A percentile compares a stretch with the other conserved stretches of the same genome.
These are phyloP conservation scores for Saccharomycopsis oosterbeekiorum DNA, from an alignment of 805 yeast species.

Conservation along the genomic window DNA sequence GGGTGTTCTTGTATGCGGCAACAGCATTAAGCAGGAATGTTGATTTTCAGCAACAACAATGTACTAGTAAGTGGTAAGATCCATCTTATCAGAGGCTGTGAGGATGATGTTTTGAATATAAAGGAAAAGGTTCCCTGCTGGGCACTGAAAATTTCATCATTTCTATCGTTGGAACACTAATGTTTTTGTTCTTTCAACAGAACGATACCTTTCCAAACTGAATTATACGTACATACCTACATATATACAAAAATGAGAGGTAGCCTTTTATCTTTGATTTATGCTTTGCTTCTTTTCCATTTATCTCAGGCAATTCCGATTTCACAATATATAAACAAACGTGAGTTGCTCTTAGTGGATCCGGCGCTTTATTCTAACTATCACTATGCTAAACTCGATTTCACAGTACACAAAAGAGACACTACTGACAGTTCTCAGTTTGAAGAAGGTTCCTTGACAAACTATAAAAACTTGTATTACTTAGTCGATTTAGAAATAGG, in stretches of 20 bases:
- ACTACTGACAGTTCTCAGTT: not conserved
- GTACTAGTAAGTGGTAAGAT: too few relatives aligned
- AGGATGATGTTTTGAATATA: not conserved
- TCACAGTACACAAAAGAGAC: not conserved
- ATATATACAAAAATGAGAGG: too few relatives aligned
- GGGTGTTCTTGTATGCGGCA: not conserved
- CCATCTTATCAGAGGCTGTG: not conserved
- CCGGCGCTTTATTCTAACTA: not conserved
- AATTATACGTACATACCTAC: too few relatives aligned
- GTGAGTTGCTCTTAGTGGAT: not conserved
- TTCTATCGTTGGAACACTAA: too few relatives aligned
- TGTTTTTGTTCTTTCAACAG: too few relatives aligned
- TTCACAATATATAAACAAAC: not conserved
- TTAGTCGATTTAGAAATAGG: constrained; percentile 1
- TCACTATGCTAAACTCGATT: not conserved
- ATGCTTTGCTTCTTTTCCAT: not conserved
- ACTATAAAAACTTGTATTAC: constrained; percentile 3
- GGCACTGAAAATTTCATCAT: too few relatives aligned
- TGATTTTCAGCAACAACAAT: not conserved
- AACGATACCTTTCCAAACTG: too few relatives aligned
- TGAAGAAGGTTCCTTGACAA: not conserved
- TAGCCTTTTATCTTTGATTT: not conserved
- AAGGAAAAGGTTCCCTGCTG: not conserved
- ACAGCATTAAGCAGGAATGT: not conserved
- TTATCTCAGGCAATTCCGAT: not conserved